Evolutionary conservation across 768 basidiomycete species (phyloP).

Genomic region (Rhizopogon roseolus): DNA sequence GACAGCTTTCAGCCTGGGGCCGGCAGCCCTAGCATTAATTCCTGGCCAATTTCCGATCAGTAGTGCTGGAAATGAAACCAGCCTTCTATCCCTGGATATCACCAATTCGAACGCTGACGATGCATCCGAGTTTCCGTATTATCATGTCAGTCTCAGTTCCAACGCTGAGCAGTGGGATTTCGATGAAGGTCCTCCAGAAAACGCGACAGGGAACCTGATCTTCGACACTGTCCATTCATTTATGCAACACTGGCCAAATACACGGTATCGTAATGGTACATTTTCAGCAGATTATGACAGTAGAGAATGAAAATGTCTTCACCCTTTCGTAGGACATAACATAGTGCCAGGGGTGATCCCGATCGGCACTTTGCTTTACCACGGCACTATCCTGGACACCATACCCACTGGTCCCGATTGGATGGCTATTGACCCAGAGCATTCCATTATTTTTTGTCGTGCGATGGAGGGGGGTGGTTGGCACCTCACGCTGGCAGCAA

Average conservation of each 20-base stretch:
- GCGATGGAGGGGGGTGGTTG: constrained; percentile 3
- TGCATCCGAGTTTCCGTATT: no score
- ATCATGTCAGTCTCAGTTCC: no score
- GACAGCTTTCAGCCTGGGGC: no score
- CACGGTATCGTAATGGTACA: constrained; percentile 29
- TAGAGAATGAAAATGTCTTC: neutral
- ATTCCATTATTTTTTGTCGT: constrained; percentile 32
- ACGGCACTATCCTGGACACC: constrained; percentile 15
- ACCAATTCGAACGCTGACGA: no score
- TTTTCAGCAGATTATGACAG: no score
- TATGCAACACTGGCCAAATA: constrained; percentile 35
- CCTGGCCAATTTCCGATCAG: no score
- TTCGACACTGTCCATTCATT: constrained; percentile 30
- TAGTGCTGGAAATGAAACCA: no score
- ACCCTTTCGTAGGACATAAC: constrained; percentile 16
- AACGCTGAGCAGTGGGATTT: constrained; percentile 13
- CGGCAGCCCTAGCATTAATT: no score
- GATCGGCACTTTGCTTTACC: constrained; percentile 32
- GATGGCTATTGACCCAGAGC: constrained; percentile 31
- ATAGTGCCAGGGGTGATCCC: constrained; percentile 29
- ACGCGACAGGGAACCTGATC: constrained; percentile 26
- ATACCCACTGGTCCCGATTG: constrained; percentile 28
- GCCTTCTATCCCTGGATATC: no score
- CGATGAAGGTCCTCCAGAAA: constrained; percentile 14
- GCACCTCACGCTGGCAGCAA: constrained; percentile 25